Base-by-base conservation (phyloP, 257 asterid genomes). In the Solanum appendiculatum region DNA sequence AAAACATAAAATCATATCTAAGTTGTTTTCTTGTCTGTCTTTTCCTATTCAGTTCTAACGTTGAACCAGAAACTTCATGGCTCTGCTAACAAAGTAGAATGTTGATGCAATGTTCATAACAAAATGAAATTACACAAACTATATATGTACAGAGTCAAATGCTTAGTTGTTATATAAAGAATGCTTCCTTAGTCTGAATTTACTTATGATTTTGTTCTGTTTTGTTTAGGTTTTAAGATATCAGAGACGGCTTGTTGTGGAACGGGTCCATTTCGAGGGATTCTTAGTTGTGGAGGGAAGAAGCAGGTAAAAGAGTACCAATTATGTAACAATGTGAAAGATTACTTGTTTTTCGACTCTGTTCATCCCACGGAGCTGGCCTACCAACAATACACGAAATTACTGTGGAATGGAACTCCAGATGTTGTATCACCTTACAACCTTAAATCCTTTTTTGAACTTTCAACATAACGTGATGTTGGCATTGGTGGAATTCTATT, bases 251-350 rank as follows among this genome's bases (percentile, higher is more conserved):
- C 56, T 48, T 48, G 97, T 46, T 94, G 94, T 60, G 94, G 95
- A 1, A 87, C 86, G 1, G 97, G 97, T 82, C 92, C 85, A 37
- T 89, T 78, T 14, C 85, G 90, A 48, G 97, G 94, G 15, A n/a
- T 70, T 14, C 54, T 51, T 86, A 93, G 91, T 89, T 94, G 95
- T 54, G 95, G 97, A 73, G 94, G 94, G 4, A 92, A 87, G 87
- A 89, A 95, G 84, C 44, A 8, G 14, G 89, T 88, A 7, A 88
- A 89, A 86, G 92, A 92, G 18, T 93, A 46, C 25, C 88, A 90
- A 54, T 82, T 92, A 34, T 94, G 94, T 68, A 74, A 89, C 12
- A 87, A 93, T 70, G 93, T 92, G 27, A 33, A 33, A 1, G 78
- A 69, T 69, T 69, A 69, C 25, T 18, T 69, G 14, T 33, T 69